Percentiles rank a stretch among this genome's conserved stretches.
Evolutionary conservation across 2,329 filamentous ascomycete genomes (phyloP).

Genomic region (Paraphaeosphaeria sporulosa): DNA sequence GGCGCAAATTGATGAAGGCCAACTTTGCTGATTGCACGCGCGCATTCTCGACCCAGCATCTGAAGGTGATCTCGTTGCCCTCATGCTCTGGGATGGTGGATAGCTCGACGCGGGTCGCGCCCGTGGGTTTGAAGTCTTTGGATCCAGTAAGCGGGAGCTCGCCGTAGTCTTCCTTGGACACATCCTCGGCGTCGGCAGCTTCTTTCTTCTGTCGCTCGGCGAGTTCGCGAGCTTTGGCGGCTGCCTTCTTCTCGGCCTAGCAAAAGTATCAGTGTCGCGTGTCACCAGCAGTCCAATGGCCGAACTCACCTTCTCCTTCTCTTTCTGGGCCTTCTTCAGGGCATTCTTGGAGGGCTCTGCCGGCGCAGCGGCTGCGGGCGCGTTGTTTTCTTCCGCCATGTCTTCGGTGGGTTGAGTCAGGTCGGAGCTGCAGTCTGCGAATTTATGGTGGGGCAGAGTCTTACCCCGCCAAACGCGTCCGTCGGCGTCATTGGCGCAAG

Average conservation of each 20-base stretch:
- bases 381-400: slow-evolving; percentile 19
- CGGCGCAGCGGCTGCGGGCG: slow-evolving; percentile 24
- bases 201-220: slow-evolving; percentile 61
- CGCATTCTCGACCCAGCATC: slow-evolving; percentile 85
- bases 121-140: slow-evolving; percentile 59
- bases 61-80: slow-evolving; percentile 68
- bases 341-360: slow-evolving; percentile 50
- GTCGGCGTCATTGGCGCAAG: not conserved
- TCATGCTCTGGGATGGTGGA: slow-evolving; percentile 48
- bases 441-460: slow-evolving; percentile 10
- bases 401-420: slow-evolving; percentile 6
- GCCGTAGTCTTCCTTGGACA: slow-evolving; percentile 82
- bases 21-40: slow-evolving; percentile 90
- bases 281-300: not conserved
- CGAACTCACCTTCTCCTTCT: slow-evolving; percentile 47
- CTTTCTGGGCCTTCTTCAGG: slow-evolving; percentile 52
- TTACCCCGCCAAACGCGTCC: slow-evolving; percentile 12
- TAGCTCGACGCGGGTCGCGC: slow-evolving; percentile 65
- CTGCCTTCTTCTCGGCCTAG: slow-evolving; percentile 52
- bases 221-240: slow-evolving; percentile 59
- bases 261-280: not conserved
- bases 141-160: slow-evolving; percentile 67
- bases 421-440: slow-evolving; percentile 4
- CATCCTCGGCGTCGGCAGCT: slow-evolving; percentile 70
- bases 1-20: slow-evolving; percentile 85